Conservation (phyloP, 2,329 filamentous ascomycete species). For the Ophiocordyceps sinensis region DNA sequence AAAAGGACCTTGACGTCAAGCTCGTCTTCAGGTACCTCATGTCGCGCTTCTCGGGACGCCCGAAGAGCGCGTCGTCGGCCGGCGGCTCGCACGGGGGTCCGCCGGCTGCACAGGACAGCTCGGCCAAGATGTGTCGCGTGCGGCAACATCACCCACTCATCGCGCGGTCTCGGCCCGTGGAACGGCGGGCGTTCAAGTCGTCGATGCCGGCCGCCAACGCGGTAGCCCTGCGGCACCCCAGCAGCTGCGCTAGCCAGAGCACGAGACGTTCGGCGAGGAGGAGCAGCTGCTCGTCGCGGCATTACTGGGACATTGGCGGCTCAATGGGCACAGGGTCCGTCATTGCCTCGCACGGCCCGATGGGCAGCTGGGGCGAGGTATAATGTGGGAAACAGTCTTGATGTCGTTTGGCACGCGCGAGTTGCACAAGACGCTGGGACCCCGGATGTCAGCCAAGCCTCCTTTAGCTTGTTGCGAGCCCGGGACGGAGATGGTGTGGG, state of each 20-base stretch:
- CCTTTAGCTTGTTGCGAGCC: too few relatives aligned
- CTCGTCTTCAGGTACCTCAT: constrained; percentile 83
- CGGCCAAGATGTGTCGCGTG: constrained; percentile 69
- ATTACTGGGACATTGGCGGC: constrained; percentile 87
- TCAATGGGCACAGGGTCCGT: constrained; percentile 64
- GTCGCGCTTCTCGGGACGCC: constrained; percentile 51
- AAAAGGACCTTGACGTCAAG: constrained; percentile 77
- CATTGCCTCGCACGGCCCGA: constrained; percentile 49
- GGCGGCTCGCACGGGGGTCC: constrained; percentile 33
- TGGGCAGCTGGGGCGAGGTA: constrained; percentile 70
- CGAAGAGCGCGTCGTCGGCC: constrained; percentile 24
- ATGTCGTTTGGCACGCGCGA: background rate
- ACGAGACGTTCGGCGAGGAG: constrained; percentile 56
- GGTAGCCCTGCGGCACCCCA: constrained; percentile 30
- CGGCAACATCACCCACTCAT: constrained; percentile 82
- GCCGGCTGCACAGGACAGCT: constrained; percentile 45
- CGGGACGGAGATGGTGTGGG: too few relatives aligned
- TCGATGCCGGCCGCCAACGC: constrained; percentile 33
- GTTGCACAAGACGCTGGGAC: too few relatives aligned
- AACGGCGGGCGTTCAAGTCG: constrained; percentile 43
- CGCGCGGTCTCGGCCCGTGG: constrained; percentile 34
- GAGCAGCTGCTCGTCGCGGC: constrained; percentile 58
- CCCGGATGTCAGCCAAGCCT: too few relatives aligned
- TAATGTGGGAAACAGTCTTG: constrained; percentile 12
- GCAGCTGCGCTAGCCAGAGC: constrained; percentile 80